Evolutionary conservation across 2,329 filamentous ascomycete genomes (phyloP).

Genomic region (Coniochaeta hoffmannii): DNA sequence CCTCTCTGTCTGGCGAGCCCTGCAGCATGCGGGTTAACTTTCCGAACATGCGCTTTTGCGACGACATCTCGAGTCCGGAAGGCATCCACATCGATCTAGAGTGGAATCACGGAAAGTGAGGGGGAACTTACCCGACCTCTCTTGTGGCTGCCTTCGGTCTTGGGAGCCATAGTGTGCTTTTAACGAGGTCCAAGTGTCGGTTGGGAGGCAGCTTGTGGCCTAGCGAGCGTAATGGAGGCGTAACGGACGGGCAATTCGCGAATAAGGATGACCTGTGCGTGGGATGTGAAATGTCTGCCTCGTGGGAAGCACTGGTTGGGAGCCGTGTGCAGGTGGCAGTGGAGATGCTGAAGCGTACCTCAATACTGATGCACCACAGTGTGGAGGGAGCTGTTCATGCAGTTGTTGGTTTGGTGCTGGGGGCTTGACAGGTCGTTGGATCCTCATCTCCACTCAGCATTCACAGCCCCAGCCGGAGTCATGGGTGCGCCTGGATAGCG

Average conservation of each 20-base stretch:
- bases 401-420: background rate
- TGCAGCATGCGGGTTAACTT: conserved; percentile 30
- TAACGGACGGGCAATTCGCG: conserved; percentile 1
- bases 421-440: background rate
- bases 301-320: background rate
- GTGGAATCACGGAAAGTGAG: conserved; percentile 13
- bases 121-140: conserved; percentile 65
- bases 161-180: conserved; percentile 16
- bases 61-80: background rate
- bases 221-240: background rate
- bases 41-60: conserved; percentile 11
- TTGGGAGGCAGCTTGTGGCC: background rate
- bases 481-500: background rate
- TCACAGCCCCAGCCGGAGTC: background rate
- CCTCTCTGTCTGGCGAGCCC: conserved; percentile 57
- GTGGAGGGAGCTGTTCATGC: background rate
- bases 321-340: background rate
- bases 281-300: conserved; percentile 1
- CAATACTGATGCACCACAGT: background rate
- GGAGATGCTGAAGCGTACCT: background rate
- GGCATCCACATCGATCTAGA: background rate
- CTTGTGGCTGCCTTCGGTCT: conserved; percentile 75
- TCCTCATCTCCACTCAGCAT: background rate
- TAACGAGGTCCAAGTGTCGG: background rate
- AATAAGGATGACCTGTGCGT: conserved; percentile 1